Percentiles rank a stretch among this genome's conserved stretches.
phyloP scores from a whole-genome alignment of 2,329 filamentous ascomycete genomes.

The Colletotrichum godetiae region DNA sequence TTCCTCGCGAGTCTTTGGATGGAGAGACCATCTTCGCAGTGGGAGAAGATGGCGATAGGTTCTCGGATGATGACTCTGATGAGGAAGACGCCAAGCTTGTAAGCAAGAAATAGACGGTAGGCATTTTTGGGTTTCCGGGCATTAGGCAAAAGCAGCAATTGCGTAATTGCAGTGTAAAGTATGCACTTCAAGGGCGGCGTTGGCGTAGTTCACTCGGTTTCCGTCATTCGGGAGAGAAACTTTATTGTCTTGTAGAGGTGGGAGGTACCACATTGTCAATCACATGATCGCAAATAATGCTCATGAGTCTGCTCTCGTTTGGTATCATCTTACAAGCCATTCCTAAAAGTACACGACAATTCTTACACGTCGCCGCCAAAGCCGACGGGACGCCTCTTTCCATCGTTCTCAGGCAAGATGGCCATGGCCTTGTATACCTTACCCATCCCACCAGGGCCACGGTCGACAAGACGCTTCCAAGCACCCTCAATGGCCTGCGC shows the following conservation, averaged over 20 bases:
- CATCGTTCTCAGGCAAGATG: slow-evolving; percentile 84
- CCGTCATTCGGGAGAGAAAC: not conserved
- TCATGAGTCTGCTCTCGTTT: not conserved
- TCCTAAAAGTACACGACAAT: not conserved
- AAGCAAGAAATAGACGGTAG: slow-evolving; percentile 50
- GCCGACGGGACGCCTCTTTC: slow-evolving; percentile 82
- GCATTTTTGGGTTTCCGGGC: slow-evolving; percentile 1
- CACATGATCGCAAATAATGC: not conserved
- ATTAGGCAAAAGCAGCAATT: slow-evolving; percentile 4
- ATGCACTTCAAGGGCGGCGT: slow-evolving; percentile 20
- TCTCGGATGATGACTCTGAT: slow-evolving; percentile 80
- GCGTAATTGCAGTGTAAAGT: slow-evolving; percentile 33
- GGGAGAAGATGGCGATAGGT: slow-evolving; percentile 85
- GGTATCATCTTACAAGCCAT: not conserved
- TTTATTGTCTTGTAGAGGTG: slow-evolving; percentile 10
- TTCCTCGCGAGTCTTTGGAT: slow-evolving; percentile 71
- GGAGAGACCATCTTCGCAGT: slow-evolving; percentile 97
- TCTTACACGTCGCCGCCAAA: slow-evolving; percentile 79
- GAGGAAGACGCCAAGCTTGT: slow-evolving; percentile 71
- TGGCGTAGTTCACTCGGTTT: slow-evolving; percentile 17
- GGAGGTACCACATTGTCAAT: not conserved
- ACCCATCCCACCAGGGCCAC: slow-evolving; percentile 88
- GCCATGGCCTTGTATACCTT: slow-evolving; percentile 94
- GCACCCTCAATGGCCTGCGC: slow-evolving; percentile 75
- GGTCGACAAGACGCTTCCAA: slow-evolving; percentile 87